These are phyloP conservation scores for Urtica urens DNA, from an alignment of 306 rosid species.

Conservation along the genomic window DNA sequence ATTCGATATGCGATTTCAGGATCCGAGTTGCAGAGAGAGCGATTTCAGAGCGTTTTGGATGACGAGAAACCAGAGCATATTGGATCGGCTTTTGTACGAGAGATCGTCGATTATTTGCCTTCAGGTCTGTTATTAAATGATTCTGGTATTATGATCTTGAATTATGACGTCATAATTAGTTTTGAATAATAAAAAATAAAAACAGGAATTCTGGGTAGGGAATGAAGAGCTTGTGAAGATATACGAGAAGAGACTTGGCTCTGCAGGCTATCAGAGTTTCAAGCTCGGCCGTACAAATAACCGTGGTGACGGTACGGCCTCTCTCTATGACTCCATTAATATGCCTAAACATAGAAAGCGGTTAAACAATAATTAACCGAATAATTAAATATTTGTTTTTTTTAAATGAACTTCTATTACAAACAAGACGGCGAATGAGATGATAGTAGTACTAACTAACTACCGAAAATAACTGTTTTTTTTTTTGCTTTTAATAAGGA, in stretches of 20 bases:
- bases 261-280: constrained; percentile 67
- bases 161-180: background rate
- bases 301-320: constrained; percentile 82
- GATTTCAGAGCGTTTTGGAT: constrained; percentile 62
- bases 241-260: constrained; percentile 59
- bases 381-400: too few species aligned
- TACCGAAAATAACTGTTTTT: too few species aligned
- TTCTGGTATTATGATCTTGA: constrained; percentile 7
- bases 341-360: too few species aligned
- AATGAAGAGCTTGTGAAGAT: constrained; percentile 71
- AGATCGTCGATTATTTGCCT: constrained; percentile 91
- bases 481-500: too few species aligned
- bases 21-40: constrained; percentile 69
- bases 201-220: constrained; percentile 80
- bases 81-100: constrained; percentile 68
- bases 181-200: background rate
- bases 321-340: too few species aligned
- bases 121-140: too few species aligned
- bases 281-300: constrained; percentile 89
- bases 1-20: constrained; percentile 21
- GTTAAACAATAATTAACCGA: too few species aligned
- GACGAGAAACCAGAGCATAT: constrained; percentile 69
- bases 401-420: too few species aligned
- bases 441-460: too few species aligned
- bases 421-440: too few species aligned